Evolutionary conservation across 495 filamentous ascomycete genomes (phyloP).

Genomic region (Penicillium chermesinum): DNA sequence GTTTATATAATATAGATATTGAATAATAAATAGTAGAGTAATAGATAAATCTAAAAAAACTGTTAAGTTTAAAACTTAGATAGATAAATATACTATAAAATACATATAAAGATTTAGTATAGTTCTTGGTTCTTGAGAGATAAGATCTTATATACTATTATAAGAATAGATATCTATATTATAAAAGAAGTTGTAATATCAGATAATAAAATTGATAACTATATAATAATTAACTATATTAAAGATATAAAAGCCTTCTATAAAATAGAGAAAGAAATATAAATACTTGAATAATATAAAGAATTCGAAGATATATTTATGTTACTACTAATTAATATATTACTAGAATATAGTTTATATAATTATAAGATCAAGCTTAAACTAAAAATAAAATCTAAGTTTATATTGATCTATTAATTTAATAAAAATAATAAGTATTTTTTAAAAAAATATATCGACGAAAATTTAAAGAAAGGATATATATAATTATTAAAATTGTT

Average conservation of each 20-base stretch:
- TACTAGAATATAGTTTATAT: neutral
- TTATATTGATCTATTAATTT: constrained; percentile 6
- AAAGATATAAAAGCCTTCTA: neutral
- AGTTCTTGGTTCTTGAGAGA: neutral
- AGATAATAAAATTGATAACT: neutral
- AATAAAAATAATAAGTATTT: neutral
- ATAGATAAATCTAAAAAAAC: neutral
- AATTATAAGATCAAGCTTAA: constrained; percentile 1
- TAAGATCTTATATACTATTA: neutral
- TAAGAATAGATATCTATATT: neutral
- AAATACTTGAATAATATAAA: neutral
- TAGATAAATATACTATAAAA: neutral
- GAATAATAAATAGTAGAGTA: neutral
- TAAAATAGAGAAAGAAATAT: neutral
- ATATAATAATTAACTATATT: neutral
- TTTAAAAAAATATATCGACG: neutral
- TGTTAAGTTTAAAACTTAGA: neutral
- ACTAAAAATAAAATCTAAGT: neutral
- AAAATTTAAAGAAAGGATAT: neutral
- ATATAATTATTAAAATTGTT: neutral
- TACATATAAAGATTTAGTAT: neutral
- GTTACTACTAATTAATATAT: neutral
- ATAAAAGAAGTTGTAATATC: neutral
- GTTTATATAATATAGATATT: neutral
- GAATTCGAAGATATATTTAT: neutral